These are phyloP conservation scores for Epichloe sp. DNA, from an alignment of 2,329 filamentous ascomycete species.

Conservation along the genomic window DNA sequence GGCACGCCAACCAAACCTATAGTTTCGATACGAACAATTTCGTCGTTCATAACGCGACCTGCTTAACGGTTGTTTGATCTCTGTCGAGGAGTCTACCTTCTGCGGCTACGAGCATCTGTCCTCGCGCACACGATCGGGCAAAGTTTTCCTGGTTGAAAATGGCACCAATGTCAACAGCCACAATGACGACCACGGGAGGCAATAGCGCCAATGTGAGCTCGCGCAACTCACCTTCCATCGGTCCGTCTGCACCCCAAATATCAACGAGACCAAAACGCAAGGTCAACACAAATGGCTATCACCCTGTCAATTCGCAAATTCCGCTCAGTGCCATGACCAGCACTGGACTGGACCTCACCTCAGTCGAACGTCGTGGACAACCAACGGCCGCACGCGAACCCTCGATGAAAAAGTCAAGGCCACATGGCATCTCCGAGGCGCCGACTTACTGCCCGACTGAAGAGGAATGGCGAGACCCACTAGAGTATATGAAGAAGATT, in stretches of 20 bases:
- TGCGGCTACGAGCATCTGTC: background rate
- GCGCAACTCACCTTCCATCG: constrained; percentile 37
- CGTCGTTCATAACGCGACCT: constrained; percentile 1
- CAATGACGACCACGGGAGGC: constrained; percentile 21
- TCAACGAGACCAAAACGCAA: constrained; percentile 37
- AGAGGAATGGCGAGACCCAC: constrained; percentile 89
- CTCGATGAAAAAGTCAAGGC: constrained; percentile 62
- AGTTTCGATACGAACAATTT: background rate
- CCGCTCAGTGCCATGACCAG: constrained; percentile 45
- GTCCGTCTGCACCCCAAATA: constrained; percentile 19
- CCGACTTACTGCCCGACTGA: constrained; percentile 82
- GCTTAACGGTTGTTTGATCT: background rate
- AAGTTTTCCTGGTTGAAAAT: constrained; percentile 21
- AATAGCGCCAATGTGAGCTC: constrained; percentile 36
- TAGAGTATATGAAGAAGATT: constrained; percentile 90
- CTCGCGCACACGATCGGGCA: background rate
- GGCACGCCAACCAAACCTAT: constrained; percentile 3
- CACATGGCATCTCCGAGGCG: constrained; percentile 77
- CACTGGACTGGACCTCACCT: constrained; percentile 64
- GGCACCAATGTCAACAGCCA: constrained; percentile 25
- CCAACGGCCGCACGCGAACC: constrained; percentile 63
- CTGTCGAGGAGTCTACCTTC: background rate
- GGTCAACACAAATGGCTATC: constrained; percentile 40
- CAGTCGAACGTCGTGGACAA: constrained; percentile 83
- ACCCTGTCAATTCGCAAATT: constrained; percentile 34